A percentile compares a stretch with the other conserved stretches of the same genome.
Evolutionary conservation across 1,139 yeast species (phyloP).

Genomic region (Suzukiozyma palmioleophila): DNA sequence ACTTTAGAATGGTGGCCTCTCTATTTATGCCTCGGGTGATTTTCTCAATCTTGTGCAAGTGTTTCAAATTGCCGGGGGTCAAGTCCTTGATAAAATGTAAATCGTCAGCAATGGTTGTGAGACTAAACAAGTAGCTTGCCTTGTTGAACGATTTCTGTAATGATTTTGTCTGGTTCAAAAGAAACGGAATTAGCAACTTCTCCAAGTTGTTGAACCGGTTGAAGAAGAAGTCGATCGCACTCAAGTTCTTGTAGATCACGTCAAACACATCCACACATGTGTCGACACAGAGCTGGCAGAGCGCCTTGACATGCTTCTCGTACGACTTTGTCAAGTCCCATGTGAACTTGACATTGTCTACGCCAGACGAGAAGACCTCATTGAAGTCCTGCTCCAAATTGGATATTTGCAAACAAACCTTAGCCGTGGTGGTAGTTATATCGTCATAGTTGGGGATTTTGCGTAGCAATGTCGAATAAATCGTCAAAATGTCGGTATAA

Average conservation of each 20-base stretch:
- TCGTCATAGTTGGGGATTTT: slow-evolving; percentile 44
- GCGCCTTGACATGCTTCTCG: slow-evolving; percentile 21
- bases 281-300: slow-evolving; percentile 18
- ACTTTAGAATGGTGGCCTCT: slow-evolving; percentile 26
- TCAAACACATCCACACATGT: slow-evolving; percentile 21
- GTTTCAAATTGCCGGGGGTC: slow-evolving; percentile 21
- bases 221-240: slow-evolving; percentile 34
- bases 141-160: slow-evolving; percentile 24
- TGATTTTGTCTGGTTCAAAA: slow-evolving; percentile 27
- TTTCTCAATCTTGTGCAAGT: slow-evolving; percentile 32
- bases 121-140: slow-evolving; percentile 20
- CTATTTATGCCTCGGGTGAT: slow-evolving; percentile 36
- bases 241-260: slow-evolving; percentile 19
- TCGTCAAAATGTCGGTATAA: slow-evolving; percentile 35
- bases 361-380: slow-evolving; percentile 21
- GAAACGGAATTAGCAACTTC: slow-evolving; percentile 34
- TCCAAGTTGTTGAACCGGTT: slow-evolving; percentile 34
- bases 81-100: slow-evolving; percentile 15
- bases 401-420: slow-evolving; percentile 19
- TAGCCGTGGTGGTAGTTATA: slow-evolving; percentile 30
- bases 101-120: slow-evolving; percentile 29
- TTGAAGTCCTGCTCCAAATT: slow-evolving; percentile 33
- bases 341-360: slow-evolving; percentile 6
- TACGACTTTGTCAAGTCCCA: slow-evolving; percentile 19
- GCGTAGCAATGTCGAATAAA: slow-evolving; percentile 35